A percentile compares a stretch with the other conserved stretches of the same genome.
Evolutionary conservation across 805 yeast genomes (phyloP).

Genomic region (Metschnikowia kofuensis): DNA sequence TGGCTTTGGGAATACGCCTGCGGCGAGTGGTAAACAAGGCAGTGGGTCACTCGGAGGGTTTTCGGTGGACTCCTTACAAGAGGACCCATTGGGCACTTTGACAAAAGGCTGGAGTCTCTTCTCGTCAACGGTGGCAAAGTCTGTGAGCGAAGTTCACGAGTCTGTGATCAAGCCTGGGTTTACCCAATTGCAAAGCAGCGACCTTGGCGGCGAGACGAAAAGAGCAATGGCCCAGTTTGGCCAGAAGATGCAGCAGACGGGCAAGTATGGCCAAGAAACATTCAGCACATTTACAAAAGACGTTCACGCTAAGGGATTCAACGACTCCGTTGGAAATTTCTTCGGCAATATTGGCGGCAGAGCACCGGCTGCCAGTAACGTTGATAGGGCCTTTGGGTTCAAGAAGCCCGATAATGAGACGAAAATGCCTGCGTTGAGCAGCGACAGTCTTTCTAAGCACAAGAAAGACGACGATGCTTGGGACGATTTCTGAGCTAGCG

Average conservation of each 20-base stretch:
- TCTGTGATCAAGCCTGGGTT: conserved; percentile 89
- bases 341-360: conserved; percentile 47
- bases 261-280: conserved; percentile 70
- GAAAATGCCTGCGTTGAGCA: conserved; percentile 36
- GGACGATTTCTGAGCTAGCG: conserved; percentile 53
- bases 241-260: conserved; percentile 87
- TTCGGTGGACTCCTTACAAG: conserved; percentile 65
- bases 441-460: conserved; percentile 20
- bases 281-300: conserved; percentile 53
- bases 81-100: conserved; percentile 88
- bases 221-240: conserved; percentile 97
- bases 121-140: conserved; percentile 78
- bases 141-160: conserved; percentile 82
- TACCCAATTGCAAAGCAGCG: conserved; percentile 72
- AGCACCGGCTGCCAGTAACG: conserved; percentile 21
- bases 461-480: conserved; percentile 51
- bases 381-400: conserved; percentile 68
- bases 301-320: conserved; percentile 38
- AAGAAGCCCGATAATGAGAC: conserved; percentile 57
- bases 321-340: conserved; percentile 33
- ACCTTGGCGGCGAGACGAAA: conserved; percentile 74
- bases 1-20: conserved; percentile 86
- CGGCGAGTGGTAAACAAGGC: conserved; percentile 35
- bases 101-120: conserved; percentile 93
- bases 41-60: conserved; percentile 51